These are phyloP conservation scores for Tulasnella sp. DNA, from an alignment of 768 basidiomycete genomes.

Conservation along the genomic window DNA sequence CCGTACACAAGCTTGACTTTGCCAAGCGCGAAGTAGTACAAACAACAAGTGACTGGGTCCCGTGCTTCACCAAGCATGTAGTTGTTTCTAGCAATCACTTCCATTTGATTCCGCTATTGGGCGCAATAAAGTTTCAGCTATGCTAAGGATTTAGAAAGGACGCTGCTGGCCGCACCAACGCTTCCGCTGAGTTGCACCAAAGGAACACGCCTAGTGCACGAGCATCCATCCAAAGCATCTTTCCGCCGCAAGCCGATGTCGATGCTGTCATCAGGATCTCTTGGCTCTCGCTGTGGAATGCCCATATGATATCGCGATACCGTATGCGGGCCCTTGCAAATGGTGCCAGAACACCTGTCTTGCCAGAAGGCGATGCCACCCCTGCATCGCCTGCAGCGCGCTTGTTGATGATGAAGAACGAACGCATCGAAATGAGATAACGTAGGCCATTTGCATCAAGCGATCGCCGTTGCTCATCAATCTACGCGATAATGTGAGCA, in stretches of 20 bases:
- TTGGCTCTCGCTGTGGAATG: slow-evolving; percentile 90
- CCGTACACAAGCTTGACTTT: slow-evolving; percentile 89
- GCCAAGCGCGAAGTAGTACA: slow-evolving; percentile 91
- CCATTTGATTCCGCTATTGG: slow-evolving; percentile 63
- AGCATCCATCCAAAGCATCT: slow-evolving; percentile 86
- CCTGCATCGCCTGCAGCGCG: slow-evolving; percentile 26
- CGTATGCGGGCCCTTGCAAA: slow-evolving; percentile 55
- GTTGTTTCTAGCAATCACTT: slow-evolving; percentile 81
- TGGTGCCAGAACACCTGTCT: slow-evolving; percentile 7
- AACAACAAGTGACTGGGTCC: slow-evolving; percentile 79
- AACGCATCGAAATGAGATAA: slow-evolving; percentile 85
- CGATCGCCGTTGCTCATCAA: slow-evolving; percentile 82
- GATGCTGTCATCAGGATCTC: slow-evolving; percentile 67
- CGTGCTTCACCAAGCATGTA: slow-evolving; percentile 80
- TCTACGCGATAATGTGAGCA: slow-evolving; percentile 34
- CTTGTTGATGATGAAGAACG: slow-evolving; percentile 75
- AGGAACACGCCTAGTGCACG: slow-evolving; percentile 74
- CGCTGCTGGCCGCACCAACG: slow-evolving; percentile 40
- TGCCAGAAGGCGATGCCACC: neutral
- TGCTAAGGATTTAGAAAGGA: neutral
- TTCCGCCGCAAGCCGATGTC: slow-evolving; percentile 59
- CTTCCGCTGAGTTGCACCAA: slow-evolving; percentile 74
- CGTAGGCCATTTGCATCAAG: slow-evolving; percentile 87
- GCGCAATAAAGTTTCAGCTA: neutral
- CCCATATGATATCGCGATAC: slow-evolving; percentile 95